Evolutionary conservation across 2,329 filamentous ascomycete species (phyloP).

Genomic region (Stromatinia cepivora): DNA sequence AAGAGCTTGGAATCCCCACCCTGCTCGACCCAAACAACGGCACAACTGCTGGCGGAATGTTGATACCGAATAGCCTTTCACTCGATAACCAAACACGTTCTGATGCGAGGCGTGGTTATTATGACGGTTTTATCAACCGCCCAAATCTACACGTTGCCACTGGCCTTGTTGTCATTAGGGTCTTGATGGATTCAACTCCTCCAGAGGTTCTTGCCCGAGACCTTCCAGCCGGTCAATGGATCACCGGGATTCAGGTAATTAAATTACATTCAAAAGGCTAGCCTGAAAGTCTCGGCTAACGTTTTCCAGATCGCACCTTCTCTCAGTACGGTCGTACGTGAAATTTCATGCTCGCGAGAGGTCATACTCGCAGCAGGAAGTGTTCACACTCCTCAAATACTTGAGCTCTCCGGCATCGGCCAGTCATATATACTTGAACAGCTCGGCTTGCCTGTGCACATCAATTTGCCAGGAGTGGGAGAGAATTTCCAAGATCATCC

Average conservation of each 20-base stretch:
- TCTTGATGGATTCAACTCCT: conserved; percentile 36
- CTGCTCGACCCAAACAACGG: conserved; percentile 45
- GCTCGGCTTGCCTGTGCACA: conserved; percentile 46
- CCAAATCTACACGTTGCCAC: conserved; percentile 46
- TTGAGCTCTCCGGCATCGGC: conserved; percentile 54
- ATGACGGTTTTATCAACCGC: conserved; percentile 42
- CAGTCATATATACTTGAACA: conserved; percentile 46
- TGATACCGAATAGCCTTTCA: conserved; percentile 45
- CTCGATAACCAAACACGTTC: conserved; percentile 45
- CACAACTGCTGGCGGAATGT: conserved; percentile 42
- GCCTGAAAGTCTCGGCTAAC: conserved; percentile 9
- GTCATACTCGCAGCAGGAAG: conserved; percentile 54
- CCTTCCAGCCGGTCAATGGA: conserved; percentile 25
- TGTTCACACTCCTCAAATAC: conserved; percentile 53
- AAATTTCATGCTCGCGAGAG: conserved; percentile 48
- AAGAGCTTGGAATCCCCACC: conserved; percentile 43
- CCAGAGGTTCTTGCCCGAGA: conserved; percentile 20
- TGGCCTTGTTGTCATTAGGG: conserved; percentile 44
- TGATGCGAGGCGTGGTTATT: conserved; percentile 46
- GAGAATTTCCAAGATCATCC: conserved; percentile 53
- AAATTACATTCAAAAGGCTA: neutral
- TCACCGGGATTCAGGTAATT: conserved; percentile 46
- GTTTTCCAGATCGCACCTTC: conserved; percentile 30
- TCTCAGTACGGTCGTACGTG: conserved; percentile 28
- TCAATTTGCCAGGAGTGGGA: conserved; percentile 53